Evolutionary conservation across 805 yeast genomes (phyloP).

Genomic region (Hanseniaspora taiwanica): DNA sequence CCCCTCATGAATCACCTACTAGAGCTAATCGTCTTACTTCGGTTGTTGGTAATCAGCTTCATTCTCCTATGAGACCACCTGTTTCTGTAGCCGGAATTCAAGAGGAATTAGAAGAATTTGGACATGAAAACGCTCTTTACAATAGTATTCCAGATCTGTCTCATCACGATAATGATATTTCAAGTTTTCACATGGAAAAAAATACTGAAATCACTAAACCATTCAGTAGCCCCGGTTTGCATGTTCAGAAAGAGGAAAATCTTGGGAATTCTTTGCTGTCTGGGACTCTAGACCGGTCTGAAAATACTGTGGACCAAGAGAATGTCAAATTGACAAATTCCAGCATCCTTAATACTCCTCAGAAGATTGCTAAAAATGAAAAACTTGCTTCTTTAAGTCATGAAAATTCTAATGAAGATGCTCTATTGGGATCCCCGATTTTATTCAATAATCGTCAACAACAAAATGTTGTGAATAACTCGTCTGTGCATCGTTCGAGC

Average conservation of each 20-base stretch:
- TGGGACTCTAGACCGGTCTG: too few species aligned
- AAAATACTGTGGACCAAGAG: too few species aligned
- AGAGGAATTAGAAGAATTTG: constrained; percentile 1
- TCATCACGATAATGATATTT: constrained; percentile 1
- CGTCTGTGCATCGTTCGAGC: not conserved
- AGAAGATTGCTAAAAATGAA: not conserved
- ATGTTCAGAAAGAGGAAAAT: not conserved
- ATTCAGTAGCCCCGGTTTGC: too few species aligned
- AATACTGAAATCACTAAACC: too few species aligned
- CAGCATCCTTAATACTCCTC: too few species aligned
- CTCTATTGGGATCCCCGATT: not conserved
- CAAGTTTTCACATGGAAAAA: constrained; percentile 1
- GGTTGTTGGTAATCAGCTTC: constrained; percentile 21
- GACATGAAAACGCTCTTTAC: not conserved
- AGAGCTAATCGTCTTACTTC: constrained; percentile 17
- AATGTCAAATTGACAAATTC: too few species aligned
- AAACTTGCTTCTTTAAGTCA: not conserved
- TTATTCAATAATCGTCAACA: not conserved
- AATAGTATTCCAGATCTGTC: not conserved
- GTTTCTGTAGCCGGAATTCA: constrained; percentile 4
- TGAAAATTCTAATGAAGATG: not conserved
- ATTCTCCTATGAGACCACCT: constrained; percentile 19
- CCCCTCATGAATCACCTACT: constrained; percentile 8
- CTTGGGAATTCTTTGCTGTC: not conserved
- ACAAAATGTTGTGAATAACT: not conserved